A percentile compares a stretch with the other conserved stretches of the same genome.
phyloP scores from a whole-genome alignment of 495 filamentous ascomycete species.

The Podospora tetraspora region DNA sequence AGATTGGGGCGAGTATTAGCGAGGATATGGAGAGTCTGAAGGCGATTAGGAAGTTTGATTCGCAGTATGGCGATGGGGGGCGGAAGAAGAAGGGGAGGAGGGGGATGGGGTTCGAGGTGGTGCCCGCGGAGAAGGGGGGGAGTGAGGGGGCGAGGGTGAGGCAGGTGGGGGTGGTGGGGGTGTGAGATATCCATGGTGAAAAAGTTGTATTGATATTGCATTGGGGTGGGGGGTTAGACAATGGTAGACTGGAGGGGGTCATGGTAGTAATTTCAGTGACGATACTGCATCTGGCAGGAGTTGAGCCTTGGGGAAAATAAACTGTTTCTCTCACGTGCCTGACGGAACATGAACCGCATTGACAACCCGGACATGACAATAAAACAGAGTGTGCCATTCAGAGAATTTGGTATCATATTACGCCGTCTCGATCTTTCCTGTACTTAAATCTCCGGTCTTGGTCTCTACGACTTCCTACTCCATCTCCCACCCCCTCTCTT shows the following conservation, averaged over 20 bases:
- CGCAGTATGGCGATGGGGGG: slow-evolving; percentile 89
- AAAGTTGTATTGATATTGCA: neutral
- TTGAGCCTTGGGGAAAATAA: neutral
- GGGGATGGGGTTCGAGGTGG: slow-evolving; percentile 60
- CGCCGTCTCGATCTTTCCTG: neutral
- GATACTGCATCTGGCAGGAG: neutral
- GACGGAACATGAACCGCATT: neutral
- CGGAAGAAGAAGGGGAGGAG: slow-evolving; percentile 59
- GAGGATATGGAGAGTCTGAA: slow-evolving; percentile 87
- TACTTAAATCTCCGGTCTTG: neutral
- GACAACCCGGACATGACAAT: neutral
- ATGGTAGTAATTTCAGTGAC: neutral
- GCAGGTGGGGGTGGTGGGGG: slow-evolving; percentile 17
- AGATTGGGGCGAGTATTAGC: slow-evolving; percentile 87
- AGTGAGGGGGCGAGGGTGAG: slow-evolving; percentile 30
- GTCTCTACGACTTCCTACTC: neutral
- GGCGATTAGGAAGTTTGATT: slow-evolving; percentile 91
- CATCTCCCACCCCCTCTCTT: neutral
- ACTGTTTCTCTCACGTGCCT: neutral
- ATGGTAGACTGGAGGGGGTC: neutral
- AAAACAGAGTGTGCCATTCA: neutral
- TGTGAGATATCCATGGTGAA: neutral
- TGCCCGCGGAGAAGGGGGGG: slow-evolving; percentile 16
- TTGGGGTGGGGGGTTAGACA: neutral
- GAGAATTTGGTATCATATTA: slow-evolving; percentile 6